Base-by-base conservation (phyloP, 2,329 filamentous ascomycete species). In the Coniochaeta ligniaria region DNA sequence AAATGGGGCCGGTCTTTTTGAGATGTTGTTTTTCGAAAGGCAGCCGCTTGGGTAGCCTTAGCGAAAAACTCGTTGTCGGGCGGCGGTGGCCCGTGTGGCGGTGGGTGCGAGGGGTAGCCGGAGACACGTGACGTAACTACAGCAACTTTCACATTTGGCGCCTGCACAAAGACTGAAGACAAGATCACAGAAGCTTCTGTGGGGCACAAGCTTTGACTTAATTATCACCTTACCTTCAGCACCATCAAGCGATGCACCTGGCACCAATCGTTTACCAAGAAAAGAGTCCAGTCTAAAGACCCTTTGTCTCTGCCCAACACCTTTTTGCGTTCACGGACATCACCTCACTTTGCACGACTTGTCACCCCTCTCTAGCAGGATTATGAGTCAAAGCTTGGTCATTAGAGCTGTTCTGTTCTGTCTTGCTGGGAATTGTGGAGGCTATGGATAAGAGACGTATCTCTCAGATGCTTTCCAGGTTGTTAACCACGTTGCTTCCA, bases 21-120 rank as follows among this genome's bases (percentile, higher is more conserved):
- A 59, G 60, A 59, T 61, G 59, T 65, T 67, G 67, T 66, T 68
- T 68, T 68, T 68, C 66, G 31, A 57, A 65, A 63, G 66, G 64
- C 66, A 62, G 61, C 61, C 59, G 62, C 65, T 64, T 61, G 45
- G 52, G 56, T 65, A 65, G 67, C 67, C 66, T 68, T 66, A 63
- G 65, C 66, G 64, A 67, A 69, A 69, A 69, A 65, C 65, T 69
- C 63, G 67, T 68, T 66, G 68, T 38, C 33, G 24, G 43, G 58
- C 58, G 31, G 58, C 26, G 45, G 45, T 59, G 58, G 52, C 31
- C 43, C 43, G 43, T 47, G 43, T 7, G 43, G 20, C 24, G 43
- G 24, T 31, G 47, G 47, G 24, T 31, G 47, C 26, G 47, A 52
- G 47, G 47, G 47, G 47, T 52, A 14, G 24, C 47, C 24, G 47